Conservation (phyloP, 2,329 filamentous ascomycete species). For the Beauveria bassiana region DNA sequence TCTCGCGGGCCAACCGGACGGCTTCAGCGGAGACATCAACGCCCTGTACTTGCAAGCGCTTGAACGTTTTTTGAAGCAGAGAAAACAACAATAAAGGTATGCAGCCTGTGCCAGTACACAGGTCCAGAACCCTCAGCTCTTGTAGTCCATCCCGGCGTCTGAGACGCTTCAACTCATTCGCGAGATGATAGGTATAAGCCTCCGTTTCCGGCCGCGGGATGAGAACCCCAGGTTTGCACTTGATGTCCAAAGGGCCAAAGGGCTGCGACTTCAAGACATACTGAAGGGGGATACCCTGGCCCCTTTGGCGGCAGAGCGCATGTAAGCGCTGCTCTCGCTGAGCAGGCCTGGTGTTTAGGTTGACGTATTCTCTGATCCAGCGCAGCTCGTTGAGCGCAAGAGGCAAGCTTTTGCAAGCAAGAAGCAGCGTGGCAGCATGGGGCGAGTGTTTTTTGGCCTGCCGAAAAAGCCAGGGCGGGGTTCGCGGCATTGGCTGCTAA, state of each 20-base stretch:
- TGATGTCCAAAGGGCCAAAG: conserved; percentile 76
- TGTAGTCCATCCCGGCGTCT: neutral
- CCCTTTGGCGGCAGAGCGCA: conserved; percentile 40
- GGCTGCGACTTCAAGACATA: conserved; percentile 85
- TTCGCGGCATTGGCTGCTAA: conserved; percentile 48
- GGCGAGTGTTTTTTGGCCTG: conserved; percentile 46
- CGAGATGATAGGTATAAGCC: conserved; percentile 53
- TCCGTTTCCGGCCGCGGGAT: conserved; percentile 80
- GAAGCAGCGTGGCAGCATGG: conserved; percentile 53
- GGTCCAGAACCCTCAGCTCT: conserved; percentile 57
- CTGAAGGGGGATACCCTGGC: conserved; percentile 68
- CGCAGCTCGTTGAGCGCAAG: conserved; percentile 62
- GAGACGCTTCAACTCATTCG: conserved; percentile 30
- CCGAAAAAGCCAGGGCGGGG: conserved; percentile 49
- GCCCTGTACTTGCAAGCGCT: conserved; percentile 48
- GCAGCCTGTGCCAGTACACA: conserved; percentile 88
- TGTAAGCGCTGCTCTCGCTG: conserved; percentile 21
- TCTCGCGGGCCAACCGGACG: conserved; percentile 56
- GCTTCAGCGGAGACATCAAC: conserved; percentile 66
- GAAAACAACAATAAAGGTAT: conserved; percentile 71
- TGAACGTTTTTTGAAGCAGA: conserved; percentile 40
- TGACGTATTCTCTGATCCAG: conserved; percentile 60
- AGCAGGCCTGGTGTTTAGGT: conserved; percentile 18
- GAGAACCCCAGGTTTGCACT: conserved; percentile 68
- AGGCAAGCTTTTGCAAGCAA: conserved; percentile 52